Evolutionary conservation across 768 basidiomycete species (phyloP), one percentile per base, ranked within the genome.

Genomic region (Lactifluus rugatus): DNA sequence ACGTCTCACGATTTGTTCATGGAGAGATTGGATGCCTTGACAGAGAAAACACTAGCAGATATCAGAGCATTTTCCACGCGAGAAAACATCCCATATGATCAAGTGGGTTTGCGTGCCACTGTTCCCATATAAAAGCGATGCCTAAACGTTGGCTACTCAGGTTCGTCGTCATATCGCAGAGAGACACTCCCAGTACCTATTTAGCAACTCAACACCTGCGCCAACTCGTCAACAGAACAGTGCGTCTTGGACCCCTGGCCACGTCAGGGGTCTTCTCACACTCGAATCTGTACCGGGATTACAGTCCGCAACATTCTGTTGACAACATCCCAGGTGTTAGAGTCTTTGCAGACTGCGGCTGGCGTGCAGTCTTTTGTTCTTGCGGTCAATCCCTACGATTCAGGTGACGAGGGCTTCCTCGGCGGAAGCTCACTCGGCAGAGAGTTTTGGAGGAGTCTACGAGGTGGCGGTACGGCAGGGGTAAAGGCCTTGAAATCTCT

Each of bases 301-400:
- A 45, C 68, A 84, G 82, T 79, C 45, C 71, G 72, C 48, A 67
- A 72, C 41, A 70, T 78, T 41, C 75, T 85, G 26, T 71, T 71
- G 45, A 73, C 78, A 55, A 70, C 78, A 2, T 84, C 83, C 28
- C 72, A 70, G 25, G 72, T 75, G 26, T 71, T 87, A 21, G 83
- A 85, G 64, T 75, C 78, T 11, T 71, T 87, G 5, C 71, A 73
- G 28, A 70, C 68, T 11, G 69, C 76, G 13, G 72, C 78, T 9
- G 81, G 81, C 2, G 69, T 81, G 5, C 81, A 87, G 45, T 81
- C 84, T 0, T 82, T 85, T 64, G 61, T 85, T 41, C 74, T 87
- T 3, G 80, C 80, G 1, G 77, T 86, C 26, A 77, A 84, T 62
- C 80, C 82, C 5, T 62, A 64, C 14, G 74, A 79, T 61, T 63